These are phyloP conservation scores for Pezicula carpinea DNA, from an alignment of 2,329 filamentous ascomycete species.

Conservation along the genomic window DNA sequence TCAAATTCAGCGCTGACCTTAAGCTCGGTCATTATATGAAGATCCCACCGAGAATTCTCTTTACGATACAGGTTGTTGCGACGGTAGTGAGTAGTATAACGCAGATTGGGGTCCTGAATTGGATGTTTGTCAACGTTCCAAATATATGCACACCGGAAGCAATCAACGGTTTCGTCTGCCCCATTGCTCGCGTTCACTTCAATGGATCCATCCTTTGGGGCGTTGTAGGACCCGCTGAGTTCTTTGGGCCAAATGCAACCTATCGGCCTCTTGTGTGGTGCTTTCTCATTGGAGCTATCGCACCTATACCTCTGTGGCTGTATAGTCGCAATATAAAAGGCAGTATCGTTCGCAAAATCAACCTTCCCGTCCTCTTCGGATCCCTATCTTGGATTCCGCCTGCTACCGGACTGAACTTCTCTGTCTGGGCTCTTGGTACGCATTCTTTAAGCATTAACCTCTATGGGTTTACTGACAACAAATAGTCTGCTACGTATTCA, in stretches of 20 bases:
- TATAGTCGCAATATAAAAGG: slow-evolving; percentile 55
- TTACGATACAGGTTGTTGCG: slow-evolving; percentile 72
- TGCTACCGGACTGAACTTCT: slow-evolving; percentile 82
- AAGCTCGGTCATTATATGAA: slow-evolving; percentile 90
- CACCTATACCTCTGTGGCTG: slow-evolving; percentile 71
- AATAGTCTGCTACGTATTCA: slow-evolving; percentile 75
- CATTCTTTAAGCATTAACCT: too few relatives aligned
- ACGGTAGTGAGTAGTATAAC: slow-evolving; percentile 74
- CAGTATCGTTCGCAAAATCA: slow-evolving; percentile 70
- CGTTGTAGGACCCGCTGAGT: slow-evolving; percentile 75
- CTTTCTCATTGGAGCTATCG: slow-evolving; percentile 70
- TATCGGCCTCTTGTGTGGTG: slow-evolving; percentile 78
- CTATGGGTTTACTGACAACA: too few relatives aligned
- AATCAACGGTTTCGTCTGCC: slow-evolving; percentile 85
- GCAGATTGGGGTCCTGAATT: slow-evolving; percentile 81
- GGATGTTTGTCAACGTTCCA: slow-evolving; percentile 78
- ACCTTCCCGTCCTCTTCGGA: slow-evolving; percentile 78
- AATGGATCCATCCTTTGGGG: slow-evolving; percentile 89
- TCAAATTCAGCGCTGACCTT: slow-evolving; percentile 83
- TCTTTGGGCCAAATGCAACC: slow-evolving; percentile 72
- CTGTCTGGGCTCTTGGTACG: slow-evolving; percentile 65
- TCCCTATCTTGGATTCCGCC: slow-evolving; percentile 83
- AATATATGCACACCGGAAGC: slow-evolving; percentile 74
- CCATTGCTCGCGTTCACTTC: slow-evolving; percentile 83
- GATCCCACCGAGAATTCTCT: slow-evolving; percentile 73